Evolutionary conservation across 208 protist species (phyloP).

Genomic region (Naegleria fowleri): DNA sequence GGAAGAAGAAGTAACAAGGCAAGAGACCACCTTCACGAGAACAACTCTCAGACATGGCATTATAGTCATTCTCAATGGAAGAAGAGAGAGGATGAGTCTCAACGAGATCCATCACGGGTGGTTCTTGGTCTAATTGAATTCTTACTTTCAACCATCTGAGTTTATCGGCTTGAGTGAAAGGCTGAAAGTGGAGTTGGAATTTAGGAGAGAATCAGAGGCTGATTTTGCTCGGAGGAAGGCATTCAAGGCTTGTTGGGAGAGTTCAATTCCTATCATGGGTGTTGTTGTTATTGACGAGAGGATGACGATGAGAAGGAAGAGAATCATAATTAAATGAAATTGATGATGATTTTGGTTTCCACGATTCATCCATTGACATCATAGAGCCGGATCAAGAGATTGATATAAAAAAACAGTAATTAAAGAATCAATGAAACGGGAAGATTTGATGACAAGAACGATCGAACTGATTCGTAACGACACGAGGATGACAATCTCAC

Average conservation of each 20-base stretch:
- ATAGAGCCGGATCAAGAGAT: too few relatives aligned
- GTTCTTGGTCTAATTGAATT: background rate
- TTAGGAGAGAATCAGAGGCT: background rate
- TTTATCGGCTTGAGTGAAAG: background rate
- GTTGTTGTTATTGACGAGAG: too few relatives aligned
- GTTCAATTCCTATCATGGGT: background rate
- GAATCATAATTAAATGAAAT: too few relatives aligned
- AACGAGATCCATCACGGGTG: background rate
- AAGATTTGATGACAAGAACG: too few relatives aligned
- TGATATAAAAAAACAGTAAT: too few relatives aligned
- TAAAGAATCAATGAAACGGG: too few relatives aligned
- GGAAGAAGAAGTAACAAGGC: background rate
- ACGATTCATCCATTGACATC: too few relatives aligned
- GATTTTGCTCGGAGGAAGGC: background rate
- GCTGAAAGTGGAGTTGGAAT: background rate
- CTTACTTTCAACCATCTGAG: background rate
- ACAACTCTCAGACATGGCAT: background rate
- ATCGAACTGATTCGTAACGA: too few relatives aligned
- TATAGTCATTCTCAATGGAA: background rate
- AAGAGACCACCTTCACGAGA: background rate
- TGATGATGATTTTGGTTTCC: too few relatives aligned
- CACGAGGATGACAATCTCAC: background rate
- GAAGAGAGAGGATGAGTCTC: background rate
- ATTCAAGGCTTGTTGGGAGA: background rate
- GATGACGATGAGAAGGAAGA: too few relatives aligned